A percentile compares a stretch with the other conserved stretches of the same genome.
Evolutionary conservation across 305 asterid genomes (phyloP).

Genomic region (Rubia peregrina): DNA sequence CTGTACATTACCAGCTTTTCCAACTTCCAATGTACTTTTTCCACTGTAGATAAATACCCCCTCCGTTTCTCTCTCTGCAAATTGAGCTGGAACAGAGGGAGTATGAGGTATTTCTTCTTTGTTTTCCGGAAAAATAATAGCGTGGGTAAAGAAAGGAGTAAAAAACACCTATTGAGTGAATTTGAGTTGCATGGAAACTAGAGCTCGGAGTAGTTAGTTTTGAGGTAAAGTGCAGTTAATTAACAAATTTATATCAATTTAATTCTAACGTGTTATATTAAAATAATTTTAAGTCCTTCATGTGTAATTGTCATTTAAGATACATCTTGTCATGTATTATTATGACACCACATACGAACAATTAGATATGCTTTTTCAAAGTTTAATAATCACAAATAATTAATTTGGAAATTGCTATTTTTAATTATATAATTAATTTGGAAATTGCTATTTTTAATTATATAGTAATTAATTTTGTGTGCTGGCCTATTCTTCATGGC

Average conservation of each 20-base stretch:
- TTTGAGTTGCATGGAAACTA: too few relatives aligned
- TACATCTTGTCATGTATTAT: not conserved
- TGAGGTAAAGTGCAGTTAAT: not conserved
- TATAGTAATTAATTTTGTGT: not conserved
- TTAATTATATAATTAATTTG: not conserved
- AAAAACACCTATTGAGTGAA: not conserved
- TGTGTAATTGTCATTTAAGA: not conserved
- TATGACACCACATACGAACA: not conserved
- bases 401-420: not conserved
- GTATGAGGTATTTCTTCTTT: too few relatives aligned
- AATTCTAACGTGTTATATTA: not conserved
- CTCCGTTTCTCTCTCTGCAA: too few relatives aligned
- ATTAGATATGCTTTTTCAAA: not conserved
- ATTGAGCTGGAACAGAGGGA: too few relatives aligned
- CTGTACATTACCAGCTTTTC: too few relatives aligned
- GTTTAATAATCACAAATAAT: not conserved
- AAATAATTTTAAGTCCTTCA: not conserved
- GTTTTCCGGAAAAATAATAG: too few relatives aligned
- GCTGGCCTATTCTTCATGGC: not conserved
- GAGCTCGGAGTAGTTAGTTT: not conserved
- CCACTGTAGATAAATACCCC: too few relatives aligned
- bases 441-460: not conserved
- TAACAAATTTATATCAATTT: not conserved
- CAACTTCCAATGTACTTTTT: too few relatives aligned
- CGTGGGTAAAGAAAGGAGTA: not conserved